Percentiles rank a stretch among this genome's conserved stretches.
phyloP scores from a whole-genome alignment of 108 stramenopile species.

The Cyclostephanos invisitatus region DNA sequence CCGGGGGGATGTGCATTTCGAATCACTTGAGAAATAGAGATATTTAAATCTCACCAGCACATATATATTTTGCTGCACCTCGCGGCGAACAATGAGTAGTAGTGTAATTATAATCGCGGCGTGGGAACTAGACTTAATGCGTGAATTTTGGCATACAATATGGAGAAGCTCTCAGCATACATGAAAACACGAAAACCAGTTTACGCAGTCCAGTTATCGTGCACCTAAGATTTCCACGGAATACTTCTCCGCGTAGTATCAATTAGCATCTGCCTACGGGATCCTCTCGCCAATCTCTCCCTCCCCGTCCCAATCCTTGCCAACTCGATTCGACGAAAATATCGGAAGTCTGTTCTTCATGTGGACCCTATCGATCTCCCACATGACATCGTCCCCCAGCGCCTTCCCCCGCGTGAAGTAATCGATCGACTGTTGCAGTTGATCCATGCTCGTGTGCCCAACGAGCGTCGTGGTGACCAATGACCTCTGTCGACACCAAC shows the following conservation, averaged over 20 bases:
- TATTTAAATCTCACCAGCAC: not conserved
- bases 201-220: no score
- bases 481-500: constrained; percentile 79
- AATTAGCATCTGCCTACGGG: constrained; percentile 49
- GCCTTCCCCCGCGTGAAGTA: constrained; percentile 71
- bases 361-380: constrained; percentile 90
- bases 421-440: constrained; percentile 71
- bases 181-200: no score
- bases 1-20: not conserved
- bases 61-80: no score
- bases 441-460: constrained; percentile 79
- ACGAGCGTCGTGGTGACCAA: constrained; percentile 88
- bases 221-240: not conserved
- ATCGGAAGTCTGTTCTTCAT: constrained; percentile 89
- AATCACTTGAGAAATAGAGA: not conserved
- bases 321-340: constrained; percentile 73
- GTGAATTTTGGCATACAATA: no score
- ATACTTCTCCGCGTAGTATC: not conserved
- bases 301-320: constrained; percentile 86
- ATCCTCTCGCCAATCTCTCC: constrained; percentile 91
- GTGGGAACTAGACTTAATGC: no score
- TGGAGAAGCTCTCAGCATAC: no score
- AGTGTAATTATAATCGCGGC: no score
- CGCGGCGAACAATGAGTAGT: no score
- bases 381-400: constrained; percentile 75